phyloP scores from a whole-genome alignment of 2,329 filamentous ascomycete genomes.

The Eutypella sp. region DNA sequence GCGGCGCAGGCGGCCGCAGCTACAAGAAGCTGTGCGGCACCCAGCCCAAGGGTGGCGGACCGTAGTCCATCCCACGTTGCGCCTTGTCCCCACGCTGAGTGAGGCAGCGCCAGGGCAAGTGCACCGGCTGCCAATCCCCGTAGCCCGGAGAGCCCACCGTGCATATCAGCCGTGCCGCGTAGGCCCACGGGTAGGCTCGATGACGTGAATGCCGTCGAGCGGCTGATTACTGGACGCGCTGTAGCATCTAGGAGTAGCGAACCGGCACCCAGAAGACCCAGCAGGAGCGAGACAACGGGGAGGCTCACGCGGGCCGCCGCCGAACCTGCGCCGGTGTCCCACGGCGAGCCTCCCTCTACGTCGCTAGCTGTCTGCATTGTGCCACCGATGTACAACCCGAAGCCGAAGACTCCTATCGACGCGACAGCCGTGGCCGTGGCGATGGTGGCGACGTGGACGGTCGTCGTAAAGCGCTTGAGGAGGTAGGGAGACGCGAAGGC shows the following conservation, averaged over 20 bases:
- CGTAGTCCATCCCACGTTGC: slow-evolving; percentile 32
- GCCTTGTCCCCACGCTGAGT: slow-evolving; percentile 30
- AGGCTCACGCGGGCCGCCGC: slow-evolving; percentile 27
- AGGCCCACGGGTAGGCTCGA: slow-evolving; percentile 40
- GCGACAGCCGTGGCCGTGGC: slow-evolving; percentile 33
- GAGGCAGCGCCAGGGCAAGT: slow-evolving; percentile 39
- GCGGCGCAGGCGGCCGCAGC: slow-evolving; percentile 26
- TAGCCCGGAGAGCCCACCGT: slow-evolving; percentile 36
- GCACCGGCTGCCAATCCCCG: slow-evolving; percentile 36
- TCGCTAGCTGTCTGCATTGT: slow-evolving; percentile 26
- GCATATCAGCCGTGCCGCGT: slow-evolving; percentile 45
- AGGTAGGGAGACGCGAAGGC: slow-evolving; percentile 28
- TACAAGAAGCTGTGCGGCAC: slow-evolving; percentile 36
- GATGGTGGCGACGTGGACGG: slow-evolving; percentile 29
- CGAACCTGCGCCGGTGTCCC: slow-evolving; percentile 9
- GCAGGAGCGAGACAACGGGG: slow-evolving; percentile 38
- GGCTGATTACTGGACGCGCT: slow-evolving; percentile 36
- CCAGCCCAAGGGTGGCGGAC: slow-evolving; percentile 35
- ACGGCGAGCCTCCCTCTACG: slow-evolving; percentile 20
- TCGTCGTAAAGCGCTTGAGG: slow-evolving; percentile 27
- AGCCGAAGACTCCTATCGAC: slow-evolving; percentile 38
- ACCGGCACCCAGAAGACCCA: slow-evolving; percentile 43
- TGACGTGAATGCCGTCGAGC: slow-evolving; percentile 46
- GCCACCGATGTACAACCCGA: slow-evolving; percentile 38
- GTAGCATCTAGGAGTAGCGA: slow-evolving; percentile 35